These are phyloP conservation scores for Capsicum pubescens DNA, from an alignment of 257 asterid genomes.

Conservation along the genomic window DNA sequence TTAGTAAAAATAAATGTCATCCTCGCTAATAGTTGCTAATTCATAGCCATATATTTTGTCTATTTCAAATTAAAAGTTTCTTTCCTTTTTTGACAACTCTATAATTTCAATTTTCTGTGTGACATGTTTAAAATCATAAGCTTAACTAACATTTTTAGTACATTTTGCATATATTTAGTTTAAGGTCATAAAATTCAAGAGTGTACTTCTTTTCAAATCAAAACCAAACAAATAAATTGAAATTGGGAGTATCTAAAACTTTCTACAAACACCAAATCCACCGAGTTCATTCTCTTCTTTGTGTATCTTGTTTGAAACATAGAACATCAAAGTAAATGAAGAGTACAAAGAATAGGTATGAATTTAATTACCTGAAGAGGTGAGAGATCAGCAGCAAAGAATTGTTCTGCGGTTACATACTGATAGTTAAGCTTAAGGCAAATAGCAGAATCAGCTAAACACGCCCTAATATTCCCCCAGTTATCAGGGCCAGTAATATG, in stretches of 20 bases:
- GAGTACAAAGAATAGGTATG: neutral
- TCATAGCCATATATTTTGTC: neutral
- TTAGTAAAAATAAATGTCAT: neutral
- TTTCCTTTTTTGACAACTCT: too few relatives aligned
- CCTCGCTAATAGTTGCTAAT: neutral
- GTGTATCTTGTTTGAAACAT: neutral
- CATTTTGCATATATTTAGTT: too few relatives aligned
- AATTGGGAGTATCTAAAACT: neutral
- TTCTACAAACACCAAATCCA: neutral
- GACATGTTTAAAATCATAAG: too few relatives aligned
- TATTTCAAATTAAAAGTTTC: too few relatives aligned
- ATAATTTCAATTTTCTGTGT: too few relatives aligned
- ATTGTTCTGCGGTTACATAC: conserved; percentile 75
- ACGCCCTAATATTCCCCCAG: conserved; percentile 66
- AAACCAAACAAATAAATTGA: too few relatives aligned
- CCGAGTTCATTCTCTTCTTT: neutral
- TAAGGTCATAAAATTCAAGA: too few relatives aligned
- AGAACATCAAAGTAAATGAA: neutral
- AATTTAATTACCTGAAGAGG: conserved; percentile 72
- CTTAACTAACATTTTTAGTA: too few relatives aligned
- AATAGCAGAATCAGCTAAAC: conserved; percentile 76
- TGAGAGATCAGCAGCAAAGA: conserved; percentile 62
- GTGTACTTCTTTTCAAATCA: too few relatives aligned
- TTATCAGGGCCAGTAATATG: conserved; percentile 60
- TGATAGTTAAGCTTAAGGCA: conserved; percentile 57